Evolutionary conservation across 225 moss, liverwort and hornwort genomes (phyloP).

Genomic region (Marchantia paleacea): DNA sequence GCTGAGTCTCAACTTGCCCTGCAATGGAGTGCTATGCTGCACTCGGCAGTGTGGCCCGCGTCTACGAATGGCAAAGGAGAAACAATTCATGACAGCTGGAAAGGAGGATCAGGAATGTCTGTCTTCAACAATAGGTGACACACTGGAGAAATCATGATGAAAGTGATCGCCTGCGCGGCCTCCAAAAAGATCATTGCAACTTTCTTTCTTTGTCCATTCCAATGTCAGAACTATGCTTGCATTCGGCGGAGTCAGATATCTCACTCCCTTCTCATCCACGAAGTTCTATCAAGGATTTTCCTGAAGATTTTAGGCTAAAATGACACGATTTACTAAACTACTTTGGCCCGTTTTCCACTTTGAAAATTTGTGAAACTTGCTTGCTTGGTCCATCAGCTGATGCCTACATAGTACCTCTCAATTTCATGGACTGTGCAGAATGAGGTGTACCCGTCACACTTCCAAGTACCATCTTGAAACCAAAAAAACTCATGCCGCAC

Average conservation of each 20-base stretch:
- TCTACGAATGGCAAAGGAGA: neutral
- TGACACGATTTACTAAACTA: conserved; percentile 7
- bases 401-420: conserved; percentile 22
- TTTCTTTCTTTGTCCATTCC: conserved; percentile 7
- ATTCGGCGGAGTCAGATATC: neutral
- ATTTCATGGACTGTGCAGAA: neutral
- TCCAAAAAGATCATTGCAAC: neutral
- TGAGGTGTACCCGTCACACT: neutral
- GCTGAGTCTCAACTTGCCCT: neutral
- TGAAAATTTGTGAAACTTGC: conserved; percentile 11
- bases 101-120: neutral
- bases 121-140: neutral
- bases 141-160: neutral
- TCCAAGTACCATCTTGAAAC: conserved; percentile 8
- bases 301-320: neutral
- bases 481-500: conserved; percentile 6
- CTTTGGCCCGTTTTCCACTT: neutral
- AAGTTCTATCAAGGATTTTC: neutral
- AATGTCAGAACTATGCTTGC: conserved; percentile 12
- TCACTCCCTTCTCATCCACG: conserved; percentile 4
- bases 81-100: neutral
- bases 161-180: neutral
- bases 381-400: conserved; percentile 1
- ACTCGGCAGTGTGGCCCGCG: neutral
- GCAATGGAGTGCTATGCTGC: neutral